Percentiles rank a stretch among this genome's conserved stretches.
Conservation (phyloP, 2,329 filamentous ascomycete genomes). For the Boeremia exigua region DNA sequence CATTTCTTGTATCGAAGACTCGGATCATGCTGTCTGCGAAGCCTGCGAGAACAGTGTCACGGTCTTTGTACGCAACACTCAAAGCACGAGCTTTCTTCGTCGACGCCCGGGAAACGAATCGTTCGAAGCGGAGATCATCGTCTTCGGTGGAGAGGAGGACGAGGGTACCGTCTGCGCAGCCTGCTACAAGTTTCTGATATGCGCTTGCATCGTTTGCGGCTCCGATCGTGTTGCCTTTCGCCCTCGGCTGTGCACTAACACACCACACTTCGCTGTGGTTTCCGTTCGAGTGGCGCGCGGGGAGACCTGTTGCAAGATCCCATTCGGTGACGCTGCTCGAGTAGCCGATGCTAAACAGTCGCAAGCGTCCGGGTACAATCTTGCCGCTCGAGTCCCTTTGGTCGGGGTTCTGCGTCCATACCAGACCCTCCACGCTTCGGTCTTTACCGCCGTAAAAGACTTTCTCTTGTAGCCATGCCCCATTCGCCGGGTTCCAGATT, state of each 20-base stretch:
- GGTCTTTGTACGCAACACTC: constrained; percentile 87
- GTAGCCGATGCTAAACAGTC: constrained; percentile 95
- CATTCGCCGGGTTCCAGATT: constrained; percentile 89
- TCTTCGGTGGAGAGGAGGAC: constrained; percentile 87
- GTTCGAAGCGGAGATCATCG: constrained; percentile 79
- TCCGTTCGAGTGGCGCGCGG: constrained; percentile 82
- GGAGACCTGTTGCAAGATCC: constrained; percentile 81
- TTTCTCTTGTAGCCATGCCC: constrained; percentile 87
- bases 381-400: constrained; percentile 67
- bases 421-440: constrained; percentile 86
- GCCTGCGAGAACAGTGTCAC: constrained; percentile 81
- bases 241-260: constrained; percentile 80
- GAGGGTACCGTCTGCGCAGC: constrained; percentile 89
- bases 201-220: constrained; percentile 29
- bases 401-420: constrained; percentile 87
- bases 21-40: constrained; percentile 98
- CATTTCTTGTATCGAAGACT: constrained; percentile 83
- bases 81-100: constrained; percentile 88
- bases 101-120: constrained; percentile 75
- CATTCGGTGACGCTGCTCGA: constrained; percentile 93
- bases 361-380: constrained; percentile 71
- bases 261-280: constrained; percentile 98
- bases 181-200: constrained; percentile 74
- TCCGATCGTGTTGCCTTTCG: constrained; percentile 42
- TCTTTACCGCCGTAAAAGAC: constrained; percentile 83